Conservation (phyloP, 2,329 filamentous ascomycete species). For the Emergomyces pasteurianus region DNA sequence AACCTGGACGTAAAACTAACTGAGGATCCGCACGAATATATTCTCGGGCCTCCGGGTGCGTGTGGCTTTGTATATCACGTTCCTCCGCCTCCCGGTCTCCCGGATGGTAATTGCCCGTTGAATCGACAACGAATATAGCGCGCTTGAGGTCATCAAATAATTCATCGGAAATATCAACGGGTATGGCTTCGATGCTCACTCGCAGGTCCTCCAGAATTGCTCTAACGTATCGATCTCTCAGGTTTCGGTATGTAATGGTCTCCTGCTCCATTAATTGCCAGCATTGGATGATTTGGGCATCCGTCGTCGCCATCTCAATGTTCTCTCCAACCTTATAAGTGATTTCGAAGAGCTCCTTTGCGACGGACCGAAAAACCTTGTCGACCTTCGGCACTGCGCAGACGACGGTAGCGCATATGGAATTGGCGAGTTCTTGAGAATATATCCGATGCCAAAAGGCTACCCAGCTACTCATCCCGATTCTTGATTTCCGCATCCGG, state of each 20-base stretch:
- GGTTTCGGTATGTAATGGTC: slow-evolving; percentile 12
- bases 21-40: slow-evolving; percentile 8
- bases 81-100: slow-evolving; percentile 18
- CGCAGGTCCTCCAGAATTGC: slow-evolving; percentile 16
- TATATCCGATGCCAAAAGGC: slow-evolving; percentile 21
- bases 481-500: slow-evolving; percentile 20
- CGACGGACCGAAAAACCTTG: slow-evolving; percentile 15
- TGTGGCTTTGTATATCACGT: slow-evolving; percentile 12
- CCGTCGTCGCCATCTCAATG: slow-evolving; percentile 11
- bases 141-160: slow-evolving; percentile 22
- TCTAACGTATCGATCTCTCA: slow-evolving; percentile 15
- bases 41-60: background rate
- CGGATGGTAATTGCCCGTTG: slow-evolving; percentile 21
- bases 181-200: slow-evolving; percentile 17
- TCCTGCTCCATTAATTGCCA: slow-evolving; percentile 18
- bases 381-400: slow-evolving; percentile 14
- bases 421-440: slow-evolving; percentile 9
- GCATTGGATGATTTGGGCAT: slow-evolving; percentile 13
- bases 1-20: slow-evolving; percentile 7
- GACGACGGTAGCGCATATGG: slow-evolving; percentile 8
- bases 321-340: slow-evolving; percentile 13
- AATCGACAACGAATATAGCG: slow-evolving; percentile 20
- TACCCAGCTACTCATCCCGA: slow-evolving; percentile 18
- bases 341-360: slow-evolving; percentile 16
- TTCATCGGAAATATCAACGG: slow-evolving; percentile 18